Percentiles rank a stretch among this genome's conserved stretches.
These are phyloP conservation scores for Yamadazyma diddensiae DNA, from an alignment of 1,139 yeast species.

Conservation along the genomic window DNA sequence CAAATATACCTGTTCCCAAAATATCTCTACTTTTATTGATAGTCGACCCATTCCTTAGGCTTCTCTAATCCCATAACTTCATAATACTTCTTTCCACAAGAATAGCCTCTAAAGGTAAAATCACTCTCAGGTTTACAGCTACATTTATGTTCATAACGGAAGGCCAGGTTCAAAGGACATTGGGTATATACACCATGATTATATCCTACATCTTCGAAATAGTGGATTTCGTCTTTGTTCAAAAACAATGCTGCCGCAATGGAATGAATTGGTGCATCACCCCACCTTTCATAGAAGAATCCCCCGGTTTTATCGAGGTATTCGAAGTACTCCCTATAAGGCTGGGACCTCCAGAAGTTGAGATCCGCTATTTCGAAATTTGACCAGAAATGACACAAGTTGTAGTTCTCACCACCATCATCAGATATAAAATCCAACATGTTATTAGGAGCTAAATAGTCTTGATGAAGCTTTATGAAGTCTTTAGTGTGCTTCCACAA, in stretches of 20 bases:
- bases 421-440: conserved; percentile 50
- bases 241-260: conserved; percentile 75
- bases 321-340: conserved; percentile 68
- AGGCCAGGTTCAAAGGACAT: conserved; percentile 50
- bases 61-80: conserved; percentile 41
- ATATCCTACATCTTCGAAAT: conserved; percentile 81
- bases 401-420: conserved; percentile 66
- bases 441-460: conserved; percentile 45
- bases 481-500: conserved; percentile 55
- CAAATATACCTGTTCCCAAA: no score
- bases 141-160: conserved; percentile 46
- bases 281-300: conserved; percentile 94
- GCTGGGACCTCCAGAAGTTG: conserved; percentile 70
- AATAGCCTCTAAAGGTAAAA: conserved; percentile 53
- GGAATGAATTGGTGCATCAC: conserved; percentile 92
- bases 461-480: conserved; percentile 46
- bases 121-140: conserved; percentile 48
- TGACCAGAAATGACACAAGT: conserved; percentile 90
- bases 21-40: conserved; percentile 6
- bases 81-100: conserved; percentile 51
- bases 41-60: conserved; percentile 42
- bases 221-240: conserved; percentile 65
- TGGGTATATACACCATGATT: conserved; percentile 64
- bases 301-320: conserved; percentile 76
- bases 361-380: conserved; percentile 83